phyloP scores from a whole-genome alignment of 805 yeast species.

The Priceomyces medius region DNA sequence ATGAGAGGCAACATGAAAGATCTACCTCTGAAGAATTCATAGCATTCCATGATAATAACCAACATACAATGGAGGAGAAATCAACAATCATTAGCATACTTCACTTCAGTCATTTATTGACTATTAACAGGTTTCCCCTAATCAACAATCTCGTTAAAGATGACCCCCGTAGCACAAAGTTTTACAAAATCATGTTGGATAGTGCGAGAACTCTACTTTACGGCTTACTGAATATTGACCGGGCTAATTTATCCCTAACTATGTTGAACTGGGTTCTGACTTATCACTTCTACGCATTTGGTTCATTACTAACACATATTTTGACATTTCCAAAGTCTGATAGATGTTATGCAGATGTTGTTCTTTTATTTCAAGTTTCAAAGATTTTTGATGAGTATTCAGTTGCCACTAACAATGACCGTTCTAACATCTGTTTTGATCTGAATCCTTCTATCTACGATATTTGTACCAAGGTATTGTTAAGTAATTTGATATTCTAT shows the following conservation, averaged over 20 bases:
- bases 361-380: slow-evolving; percentile 20
- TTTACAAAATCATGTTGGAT: slow-evolving; percentile 23
- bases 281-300: slow-evolving; percentile 24
- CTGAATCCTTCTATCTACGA: not conserved
- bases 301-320: slow-evolving; percentile 22
- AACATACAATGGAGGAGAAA: not conserved
- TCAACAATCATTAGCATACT: slow-evolving; percentile 19
- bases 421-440: not conserved
- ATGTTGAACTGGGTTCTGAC: slow-evolving; percentile 19
- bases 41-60: slow-evolving; percentile 1
- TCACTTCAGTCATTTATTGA: slow-evolving; percentile 24
- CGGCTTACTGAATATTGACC: slow-evolving; percentile 13
- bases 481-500: slow-evolving; percentile 20
- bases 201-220: slow-evolving; percentile 27
- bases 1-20: slow-evolving; percentile 6
- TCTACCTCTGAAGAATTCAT: not conserved
- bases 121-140: slow-evolving; percentile 30
- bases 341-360: slow-evolving; percentile 17
- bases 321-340: slow-evolving; percentile 17
- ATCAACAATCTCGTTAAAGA: slow-evolving; percentile 13
- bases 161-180: slow-evolving; percentile 14
- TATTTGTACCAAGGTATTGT: slow-evolving; percentile 15
- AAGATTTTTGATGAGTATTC: slow-evolving; percentile 12
- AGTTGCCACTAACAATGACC: not conserved
- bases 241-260: slow-evolving; percentile 13